Percentiles rank a stretch among this genome's conserved stretches.
These are phyloP conservation scores for Murraya paniculata DNA, from an alignment of 345 rosid species.

Conservation along the genomic window DNA sequence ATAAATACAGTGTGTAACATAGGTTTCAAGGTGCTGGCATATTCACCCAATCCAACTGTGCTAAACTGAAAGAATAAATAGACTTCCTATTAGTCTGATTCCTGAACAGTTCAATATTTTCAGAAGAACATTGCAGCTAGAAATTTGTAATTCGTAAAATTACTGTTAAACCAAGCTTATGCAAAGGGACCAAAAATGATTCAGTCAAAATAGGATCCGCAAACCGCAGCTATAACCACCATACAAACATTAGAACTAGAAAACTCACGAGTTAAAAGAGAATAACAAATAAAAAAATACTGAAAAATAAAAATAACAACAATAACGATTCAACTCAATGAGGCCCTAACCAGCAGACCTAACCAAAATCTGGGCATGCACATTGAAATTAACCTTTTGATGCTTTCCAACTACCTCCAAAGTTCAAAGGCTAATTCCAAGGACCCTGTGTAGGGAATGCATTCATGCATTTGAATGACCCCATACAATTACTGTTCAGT, in stretches of 20 bases:
- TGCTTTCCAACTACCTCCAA: neutral
- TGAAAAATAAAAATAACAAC: neutral
- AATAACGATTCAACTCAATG: neutral
- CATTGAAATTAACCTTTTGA: neutral
- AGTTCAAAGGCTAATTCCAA: conserved; percentile 3
- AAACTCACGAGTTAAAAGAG: neutral
- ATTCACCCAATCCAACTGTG: neutral
- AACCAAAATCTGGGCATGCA: neutral
- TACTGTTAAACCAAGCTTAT: neutral
- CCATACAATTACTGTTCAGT: too few species aligned
- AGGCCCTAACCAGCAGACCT: neutral
- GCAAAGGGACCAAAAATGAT: neutral
- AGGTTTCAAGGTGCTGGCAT: neutral
- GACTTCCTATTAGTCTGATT: neutral
- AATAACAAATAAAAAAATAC: neutral
- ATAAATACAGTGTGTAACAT: neutral
- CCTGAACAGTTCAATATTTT: neutral
- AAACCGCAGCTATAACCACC: neutral
- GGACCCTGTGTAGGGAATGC: neutral
- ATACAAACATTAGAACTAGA: neutral
- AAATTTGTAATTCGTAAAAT: neutral
- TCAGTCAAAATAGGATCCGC: neutral
- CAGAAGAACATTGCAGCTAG: neutral
- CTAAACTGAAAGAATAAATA: neutral
- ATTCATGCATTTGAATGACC: neutral